Evolutionary conservation across 306 rosid species (phyloP), one percentile per base, ranked within the genome.

Genomic region (Urtica urens): DNA sequence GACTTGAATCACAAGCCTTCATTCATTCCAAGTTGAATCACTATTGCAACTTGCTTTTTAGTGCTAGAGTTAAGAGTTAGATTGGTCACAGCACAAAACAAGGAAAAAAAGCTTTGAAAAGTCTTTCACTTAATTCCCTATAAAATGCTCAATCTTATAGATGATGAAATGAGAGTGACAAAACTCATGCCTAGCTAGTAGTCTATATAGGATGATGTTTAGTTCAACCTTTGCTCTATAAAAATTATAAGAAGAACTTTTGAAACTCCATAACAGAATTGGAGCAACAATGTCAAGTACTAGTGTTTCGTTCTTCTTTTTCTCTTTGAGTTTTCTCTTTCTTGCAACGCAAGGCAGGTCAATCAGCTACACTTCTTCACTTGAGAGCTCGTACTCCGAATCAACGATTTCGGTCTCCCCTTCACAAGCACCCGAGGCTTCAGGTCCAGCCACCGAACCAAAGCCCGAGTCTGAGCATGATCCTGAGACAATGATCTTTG

Each of bases 41-140:
- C 62, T 58, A 43, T 57, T 48, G 57, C 78, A 64, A 71, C 40
- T 66, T 58, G 74, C n/a, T n/a, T 56, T 40, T 17, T 65, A 42
- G 68, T 58, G 70, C 42, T 62, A n/a, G n/a, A n/a, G n/a, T n/a
- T n/a, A n/a, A n/a, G n/a, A n/a, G n/a, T n/a, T 53, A 34, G 58
- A 34, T 70, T 58, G 73, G 55, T 75, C 73, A 70, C 71, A 16
- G n/a, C 40, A 35, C n/a, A 9, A 13, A 14, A 35, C n/a, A 9
- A 13, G 13, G 37, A 31, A 23, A 34, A 49, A 7, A 22, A 24
- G 11, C 16, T 25, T 53, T 41, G 41, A 27, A 20, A 39, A 47
- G 40, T 59, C 55, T 33, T 40, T 17, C 22, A 23, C 43, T 46
- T 23, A 38, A 49, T 62, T 58, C 76, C 49, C 23, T n/a, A n/a